Base-by-base conservation (phyloP, 345 rosid species). In the Firmiana major region DNA sequence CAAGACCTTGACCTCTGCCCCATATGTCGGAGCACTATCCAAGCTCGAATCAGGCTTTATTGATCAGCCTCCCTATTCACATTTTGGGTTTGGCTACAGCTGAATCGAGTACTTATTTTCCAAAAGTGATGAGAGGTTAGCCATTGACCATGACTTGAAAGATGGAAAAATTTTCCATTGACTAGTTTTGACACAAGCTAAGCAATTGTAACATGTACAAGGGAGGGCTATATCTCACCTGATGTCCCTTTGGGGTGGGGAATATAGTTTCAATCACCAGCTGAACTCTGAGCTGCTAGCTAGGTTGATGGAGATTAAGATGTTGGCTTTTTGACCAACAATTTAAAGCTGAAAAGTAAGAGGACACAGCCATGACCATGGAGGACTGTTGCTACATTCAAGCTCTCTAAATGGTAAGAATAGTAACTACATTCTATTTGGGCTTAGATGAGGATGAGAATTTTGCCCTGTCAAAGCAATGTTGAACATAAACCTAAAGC, bases 11-110 rank as follows among this genome's bases (percentile, higher is more conserved):
- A 76, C 49, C 45, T 22, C n/a, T 92, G 98, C 82, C 98, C 95
- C 76, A 92, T 93, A 48, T 93, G 98, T 79, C 90, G 96, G 78
- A 79, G 76, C 67, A 31, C 82, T 0, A 88, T 90, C 79, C 64
- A 82, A 65, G 84, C 86, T 4, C 87, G 94, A 85, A 89, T 93
- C 85, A 89, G 83, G 82, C 98, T 93, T 75, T 90, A 88, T 72
- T 90, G 78, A 78, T 43, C 38, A 36, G 58, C 60, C 66, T 75
- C 62, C 26, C 3, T 48, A 7, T 22, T 16, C 19, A 2, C 24
- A 69, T 11, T 43, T 45, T 58, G 9, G 46, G 40, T 71, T 31
- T 12, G 12, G 54, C 3, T 1, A 55, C 75, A 57, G 67, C 59
- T 8, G 60, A 68, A 64, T 43, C 49, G 38, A 63, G 73, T 68